Percentiles rank a stretch among this genome's conserved stretches.
These are phyloP conservation scores for Selaginella moellendorffii DNA, from an alignment of 75 land plant genomes.

Conservation along the genomic window DNA sequence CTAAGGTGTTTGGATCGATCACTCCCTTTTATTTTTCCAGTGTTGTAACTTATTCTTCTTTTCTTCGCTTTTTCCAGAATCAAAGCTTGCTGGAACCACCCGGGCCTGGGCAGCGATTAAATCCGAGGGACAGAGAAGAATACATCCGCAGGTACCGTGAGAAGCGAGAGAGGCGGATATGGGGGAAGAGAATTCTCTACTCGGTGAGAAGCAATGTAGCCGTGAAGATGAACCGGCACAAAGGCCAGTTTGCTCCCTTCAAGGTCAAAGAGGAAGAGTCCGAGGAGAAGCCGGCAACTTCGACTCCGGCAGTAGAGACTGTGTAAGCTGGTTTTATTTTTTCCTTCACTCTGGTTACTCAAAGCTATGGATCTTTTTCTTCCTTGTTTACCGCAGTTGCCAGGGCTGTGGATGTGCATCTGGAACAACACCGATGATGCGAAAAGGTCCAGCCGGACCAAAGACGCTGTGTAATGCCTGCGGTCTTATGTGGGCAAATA, in stretches of 20 bases:
- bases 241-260: background rate
- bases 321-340: background rate
- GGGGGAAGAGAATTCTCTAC: background rate
- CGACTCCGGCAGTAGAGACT: background rate
- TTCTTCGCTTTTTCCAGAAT: background rate
- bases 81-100: background rate
- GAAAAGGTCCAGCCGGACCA: background rate
- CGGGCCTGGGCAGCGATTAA: background rate
- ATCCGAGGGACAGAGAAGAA: background rate
- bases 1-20: background rate
- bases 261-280: background rate
- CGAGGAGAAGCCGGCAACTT: background rate
- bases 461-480: background rate
- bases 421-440: background rate
- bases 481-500: background rate
- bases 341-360: background rate
- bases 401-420: background rate
- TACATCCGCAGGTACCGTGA: background rate
- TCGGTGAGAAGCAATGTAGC: background rate
- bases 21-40: background rate
- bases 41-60: background rate
- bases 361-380: too few relatives aligned
- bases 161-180: background rate
- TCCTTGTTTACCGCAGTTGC: background rate
- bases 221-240: background rate